Conservation (phyloP, 495 filamentous ascomycete genomes). For the Letharia columbiana region DNA sequence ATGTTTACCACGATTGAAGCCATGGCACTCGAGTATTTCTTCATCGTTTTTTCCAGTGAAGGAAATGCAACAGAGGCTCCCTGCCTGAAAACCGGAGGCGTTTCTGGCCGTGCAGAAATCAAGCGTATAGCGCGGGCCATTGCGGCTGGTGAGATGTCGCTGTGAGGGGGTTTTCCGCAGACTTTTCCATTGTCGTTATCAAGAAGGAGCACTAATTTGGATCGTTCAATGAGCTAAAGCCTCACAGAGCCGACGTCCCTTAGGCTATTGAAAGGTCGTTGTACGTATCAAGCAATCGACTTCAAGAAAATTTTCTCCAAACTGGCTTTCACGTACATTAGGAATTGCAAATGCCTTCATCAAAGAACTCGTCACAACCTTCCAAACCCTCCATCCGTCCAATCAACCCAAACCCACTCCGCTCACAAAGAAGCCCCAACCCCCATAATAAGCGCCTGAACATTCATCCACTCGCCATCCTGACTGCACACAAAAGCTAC, state of each 20-base stretch:
- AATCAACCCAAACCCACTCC: not conserved
- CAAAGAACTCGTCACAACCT: not conserved
- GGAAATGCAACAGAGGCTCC: not conserved
- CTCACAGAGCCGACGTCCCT: not conserved
- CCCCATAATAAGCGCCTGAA: conserved; percentile 34
- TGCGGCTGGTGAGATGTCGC: not conserved
- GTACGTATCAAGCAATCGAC: not conserved
- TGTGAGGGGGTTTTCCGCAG: not conserved
- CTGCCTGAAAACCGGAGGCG: not conserved
- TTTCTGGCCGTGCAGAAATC: not conserved
- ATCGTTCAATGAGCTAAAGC: not conserved
- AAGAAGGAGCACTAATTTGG: not conserved
- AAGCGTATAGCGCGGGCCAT: not conserved
- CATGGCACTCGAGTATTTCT: not conserved
- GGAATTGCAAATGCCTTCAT: not conserved
- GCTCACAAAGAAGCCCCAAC: conserved; percentile 12
- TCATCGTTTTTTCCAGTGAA: too few species aligned
- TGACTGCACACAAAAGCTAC: conserved; percentile 56
- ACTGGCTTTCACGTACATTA: not conserved
- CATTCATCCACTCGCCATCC: conserved; percentile 59
- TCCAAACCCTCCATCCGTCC: not conserved
- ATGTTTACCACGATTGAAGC: too few species aligned
- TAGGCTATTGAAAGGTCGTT: not conserved
- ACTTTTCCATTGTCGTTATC: not conserved
- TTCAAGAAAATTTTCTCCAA: not conserved